These are phyloP conservation scores for Leccinum fuscescens DNA, from an alignment of 1,284 basidiomycete species.

Conservation along the genomic window DNA sequence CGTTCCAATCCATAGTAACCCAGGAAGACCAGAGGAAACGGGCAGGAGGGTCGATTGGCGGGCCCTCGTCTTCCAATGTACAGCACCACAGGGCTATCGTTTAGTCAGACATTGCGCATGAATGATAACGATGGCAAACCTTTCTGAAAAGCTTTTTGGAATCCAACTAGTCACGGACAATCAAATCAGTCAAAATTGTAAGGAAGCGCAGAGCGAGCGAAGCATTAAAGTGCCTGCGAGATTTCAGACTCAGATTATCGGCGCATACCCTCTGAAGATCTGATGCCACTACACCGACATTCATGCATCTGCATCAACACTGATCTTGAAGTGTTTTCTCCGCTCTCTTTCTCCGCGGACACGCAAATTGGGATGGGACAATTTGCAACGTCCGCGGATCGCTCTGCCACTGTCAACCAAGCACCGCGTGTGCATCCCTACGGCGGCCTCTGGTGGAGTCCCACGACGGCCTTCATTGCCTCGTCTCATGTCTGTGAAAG, in stretches of 20 bases:
- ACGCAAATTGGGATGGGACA: background rate
- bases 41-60: background rate
- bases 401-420: background rate
- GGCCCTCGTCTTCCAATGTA: background rate
- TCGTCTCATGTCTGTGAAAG: background rate
- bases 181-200: too few relatives aligned
- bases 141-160: background rate
- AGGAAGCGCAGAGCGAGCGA: too few relatives aligned
- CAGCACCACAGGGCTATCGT: background rate
- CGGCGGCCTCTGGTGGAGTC: background rate
- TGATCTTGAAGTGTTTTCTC: background rate
- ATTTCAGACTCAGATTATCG: too few relatives aligned
- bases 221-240: too few relatives aligned
- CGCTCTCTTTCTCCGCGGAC: background rate
- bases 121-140: background rate
- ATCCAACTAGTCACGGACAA: background rate
- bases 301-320: background rate
- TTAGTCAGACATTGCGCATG: background rate
- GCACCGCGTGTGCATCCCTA: background rate
- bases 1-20: background rate
- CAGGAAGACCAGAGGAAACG: slow-evolving; percentile 4
- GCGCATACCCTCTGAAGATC: too few relatives aligned
- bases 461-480: background rate
- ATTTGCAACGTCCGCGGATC: background rate
- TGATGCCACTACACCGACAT: too few relatives aligned